Base-by-base conservation (phyloP, 2,329 filamentous ascomycete species). In the Fusarium compactum region DNA sequence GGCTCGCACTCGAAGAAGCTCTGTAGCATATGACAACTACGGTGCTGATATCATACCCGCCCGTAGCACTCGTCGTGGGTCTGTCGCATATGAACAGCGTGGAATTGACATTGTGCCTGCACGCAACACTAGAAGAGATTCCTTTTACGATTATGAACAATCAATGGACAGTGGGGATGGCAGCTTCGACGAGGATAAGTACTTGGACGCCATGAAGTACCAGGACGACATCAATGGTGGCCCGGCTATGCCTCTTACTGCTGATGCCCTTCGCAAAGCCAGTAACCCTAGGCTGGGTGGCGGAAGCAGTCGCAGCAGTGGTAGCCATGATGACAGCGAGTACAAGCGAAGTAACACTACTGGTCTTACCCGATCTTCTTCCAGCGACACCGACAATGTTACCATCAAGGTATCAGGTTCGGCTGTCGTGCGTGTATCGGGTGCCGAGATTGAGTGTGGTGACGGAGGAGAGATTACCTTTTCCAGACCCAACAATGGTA, bases 261-360 rank as follows among this genome's bases (percentile, higher is more conserved):
- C 84, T 3, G 88, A 89, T 60, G 80, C 82, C 15, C 80, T 91
- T 27, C 85, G 82, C 69, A 86, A 83, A 75, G 85, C 82, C 29
- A 83, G 78, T 67, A 84, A 82, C 47, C 67, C 67, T 73, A 78
- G 75, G 57, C 83, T 80, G 67, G 83, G 81, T 62, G 83, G 80
- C 9, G 79, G 81, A 24, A 88, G 84, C 80, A 88, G 85, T 74
- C 84, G 84, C 82, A 89, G 84, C 67, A 84, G 78, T 24, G 90
- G 89, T 75, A 87, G 83, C 46, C 89, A 83, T 45, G 89, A 90
- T 71, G 88, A 90, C 61, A 90, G 88, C 78, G 89, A 90, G 59
- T 89, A 86, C 77, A 85, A 84, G 69, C 86, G 86, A 67, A 90
- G 88, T 57, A 87, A 86, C 29, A 89, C 88, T 0, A 90, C 89